A percentile compares a stretch with the other conserved stretches of the same genome.
phyloP scores from a whole-genome alignment of 208 protist genomes.

The Chromosphaera perkinsii region DNA sequence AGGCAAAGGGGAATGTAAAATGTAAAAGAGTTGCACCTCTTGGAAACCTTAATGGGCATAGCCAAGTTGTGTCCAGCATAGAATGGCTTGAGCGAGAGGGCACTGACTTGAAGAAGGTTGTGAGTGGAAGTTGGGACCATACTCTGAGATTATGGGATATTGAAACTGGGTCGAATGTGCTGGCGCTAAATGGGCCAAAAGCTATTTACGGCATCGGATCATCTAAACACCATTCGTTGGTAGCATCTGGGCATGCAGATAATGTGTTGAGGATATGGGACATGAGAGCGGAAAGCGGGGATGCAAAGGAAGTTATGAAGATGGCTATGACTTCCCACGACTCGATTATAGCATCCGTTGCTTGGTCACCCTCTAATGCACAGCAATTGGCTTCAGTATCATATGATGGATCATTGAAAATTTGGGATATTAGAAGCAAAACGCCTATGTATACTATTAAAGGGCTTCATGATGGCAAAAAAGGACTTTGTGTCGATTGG shows the following conservation, averaged over 20 bases:
- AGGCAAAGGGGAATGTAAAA: no score
- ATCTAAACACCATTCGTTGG: neutral
- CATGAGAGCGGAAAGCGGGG: neutral
- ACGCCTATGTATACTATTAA: constrained; percentile 12
- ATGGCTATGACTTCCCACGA: constrained; percentile 9
- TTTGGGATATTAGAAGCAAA: constrained; percentile 15
- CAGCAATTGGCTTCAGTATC: constrained; percentile 8
- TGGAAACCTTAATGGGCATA: no score
- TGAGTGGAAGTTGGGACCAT: constrained; percentile 13
- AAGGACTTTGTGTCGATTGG: constrained; percentile 23
- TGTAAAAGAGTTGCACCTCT: no score
- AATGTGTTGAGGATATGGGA: constrained; percentile 7
- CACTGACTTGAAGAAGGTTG: no score
- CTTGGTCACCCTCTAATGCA: constrained; percentile 6
- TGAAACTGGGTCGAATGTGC: neutral
- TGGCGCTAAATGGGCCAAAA: neutral
- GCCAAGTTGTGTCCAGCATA: no score
- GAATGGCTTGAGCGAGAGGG: no score
- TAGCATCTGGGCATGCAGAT: constrained; percentile 3
- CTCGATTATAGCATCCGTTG: constrained; percentile 9
- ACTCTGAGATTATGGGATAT: constrained; percentile 27
- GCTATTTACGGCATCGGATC: constrained; percentile 1
- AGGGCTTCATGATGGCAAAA: constrained; percentile 5
- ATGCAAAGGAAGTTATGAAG: neutral
- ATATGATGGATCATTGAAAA: constrained; percentile 15